These are phyloP conservation scores for Rhizomucor miehei DNA, from an alignment of 371 early-diverging fungal species.

Conservation along the genomic window DNA sequence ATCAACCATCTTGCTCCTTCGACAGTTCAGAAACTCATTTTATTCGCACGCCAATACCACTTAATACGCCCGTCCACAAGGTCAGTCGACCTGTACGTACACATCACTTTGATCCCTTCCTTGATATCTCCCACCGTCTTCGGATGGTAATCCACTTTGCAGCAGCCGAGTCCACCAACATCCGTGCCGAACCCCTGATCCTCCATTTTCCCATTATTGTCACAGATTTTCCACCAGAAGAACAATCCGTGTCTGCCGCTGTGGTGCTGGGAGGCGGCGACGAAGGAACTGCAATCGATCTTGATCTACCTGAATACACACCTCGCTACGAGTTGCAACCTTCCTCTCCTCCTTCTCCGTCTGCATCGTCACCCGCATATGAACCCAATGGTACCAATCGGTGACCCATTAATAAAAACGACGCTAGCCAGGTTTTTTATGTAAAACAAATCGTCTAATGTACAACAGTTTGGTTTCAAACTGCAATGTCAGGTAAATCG, in stretches of 20 bases:
- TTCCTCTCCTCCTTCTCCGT: not conserved
- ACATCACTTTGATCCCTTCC: slow-evolving; percentile 39
- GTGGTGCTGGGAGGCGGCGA: slow-evolving; percentile 24
- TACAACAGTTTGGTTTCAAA: too few species aligned
- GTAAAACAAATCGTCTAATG: too few species aligned
- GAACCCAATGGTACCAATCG: not conserved
- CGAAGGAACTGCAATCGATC: slow-evolving; percentile 38
- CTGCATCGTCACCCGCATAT: not conserved
- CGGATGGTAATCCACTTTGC: slow-evolving; percentile 35
- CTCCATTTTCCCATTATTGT: slow-evolving; percentile 43
- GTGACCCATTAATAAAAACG: not conserved
- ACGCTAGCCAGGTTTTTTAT: too few species aligned
- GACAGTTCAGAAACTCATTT: slow-evolving; percentile 43
- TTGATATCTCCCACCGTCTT: slow-evolving; percentile 39
- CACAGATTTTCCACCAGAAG: slow-evolving; percentile 34
- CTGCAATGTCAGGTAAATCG: slow-evolving; percentile 6
- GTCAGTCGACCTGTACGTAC: slow-evolving; percentile 18
- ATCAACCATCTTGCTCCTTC: slow-evolving; percentile 37
- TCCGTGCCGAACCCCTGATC: slow-evolving; percentile 18
- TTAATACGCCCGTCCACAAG: slow-evolving; percentile 1
- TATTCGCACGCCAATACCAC: slow-evolving; percentile 28
- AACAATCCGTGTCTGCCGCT: not conserved
- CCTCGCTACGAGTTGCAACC: slow-evolving; percentile 25
- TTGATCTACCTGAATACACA: slow-evolving; percentile 48
- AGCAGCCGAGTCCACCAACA: not conserved